Conservation (phyloP, 1,284 basidiomycete species). For the Fomitopsis pinicola region DNA sequence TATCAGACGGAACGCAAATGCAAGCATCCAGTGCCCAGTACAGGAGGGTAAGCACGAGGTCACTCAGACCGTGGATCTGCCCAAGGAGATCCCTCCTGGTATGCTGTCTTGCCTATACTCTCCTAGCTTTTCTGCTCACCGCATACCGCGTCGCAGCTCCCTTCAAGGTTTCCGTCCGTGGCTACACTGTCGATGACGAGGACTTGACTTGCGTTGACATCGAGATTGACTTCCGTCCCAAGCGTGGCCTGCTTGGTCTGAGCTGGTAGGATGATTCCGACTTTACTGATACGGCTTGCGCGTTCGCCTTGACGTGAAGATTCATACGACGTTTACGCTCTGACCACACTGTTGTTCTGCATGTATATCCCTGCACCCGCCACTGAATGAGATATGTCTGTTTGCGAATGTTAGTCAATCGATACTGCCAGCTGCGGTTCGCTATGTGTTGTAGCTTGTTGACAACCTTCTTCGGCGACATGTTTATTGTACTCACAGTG, state of each 20-base stretch:
- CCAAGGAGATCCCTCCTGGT: constrained; percentile 89
- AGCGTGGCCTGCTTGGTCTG: constrained; percentile 5
- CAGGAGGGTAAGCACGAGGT: constrained; percentile 66
- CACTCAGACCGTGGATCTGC: constrained; percentile 76
- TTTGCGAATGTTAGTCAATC: neutral
- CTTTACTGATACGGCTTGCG: neutral
- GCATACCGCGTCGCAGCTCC: constrained; percentile 56
- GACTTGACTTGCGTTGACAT: constrained; percentile 82
- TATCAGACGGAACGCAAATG: constrained; percentile 62
- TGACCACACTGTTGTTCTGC: neutral
- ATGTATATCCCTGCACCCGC: neutral
- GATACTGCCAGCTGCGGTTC: too few species aligned
- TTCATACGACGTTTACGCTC: neutral
- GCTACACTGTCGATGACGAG: constrained; percentile 75
- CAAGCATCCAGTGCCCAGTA: constrained; percentile 77
- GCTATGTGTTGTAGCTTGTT: too few species aligned
- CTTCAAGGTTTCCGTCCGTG: constrained; percentile 73
- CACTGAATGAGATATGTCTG: neutral
- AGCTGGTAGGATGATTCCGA: neutral
- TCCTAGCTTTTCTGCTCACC: constrained; percentile 3
- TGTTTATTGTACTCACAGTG: neutral
- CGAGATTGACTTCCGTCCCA: constrained; percentile 60
- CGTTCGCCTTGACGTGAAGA: neutral
- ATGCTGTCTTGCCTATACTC: constrained; percentile 19
- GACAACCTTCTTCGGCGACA: neutral